phyloP scores from a whole-genome alignment of 257 asterid genomes.

The Craterostigma plantagineum region DNA sequence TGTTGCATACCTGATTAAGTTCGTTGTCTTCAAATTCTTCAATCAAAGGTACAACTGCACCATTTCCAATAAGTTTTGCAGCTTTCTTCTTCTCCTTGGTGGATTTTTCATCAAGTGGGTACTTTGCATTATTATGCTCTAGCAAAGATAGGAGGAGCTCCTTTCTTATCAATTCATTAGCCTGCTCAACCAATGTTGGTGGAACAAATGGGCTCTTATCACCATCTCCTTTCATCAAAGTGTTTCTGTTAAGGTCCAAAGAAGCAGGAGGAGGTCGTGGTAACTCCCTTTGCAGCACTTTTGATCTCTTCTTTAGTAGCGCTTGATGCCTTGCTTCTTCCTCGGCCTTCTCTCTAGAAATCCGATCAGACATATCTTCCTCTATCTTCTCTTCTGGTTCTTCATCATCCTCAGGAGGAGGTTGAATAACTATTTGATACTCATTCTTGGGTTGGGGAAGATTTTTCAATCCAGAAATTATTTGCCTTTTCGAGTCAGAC shows the following conservation, averaged over 20 bases:
- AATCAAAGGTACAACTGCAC: constrained; percentile 29
- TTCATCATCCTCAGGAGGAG: constrained; percentile 58
- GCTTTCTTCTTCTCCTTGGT: constrained; percentile 65
- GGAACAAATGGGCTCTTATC: constrained; percentile 96
- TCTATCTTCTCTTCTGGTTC: constrained; percentile 93
- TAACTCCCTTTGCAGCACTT: constrained; percentile 87
- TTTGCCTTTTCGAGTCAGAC: constrained; percentile 40
- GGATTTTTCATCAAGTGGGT: constrained; percentile 62
- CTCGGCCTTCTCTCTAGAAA: constrained; percentile 87
- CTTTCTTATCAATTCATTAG: constrained; percentile 74
- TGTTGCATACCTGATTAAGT: constrained; percentile 51
- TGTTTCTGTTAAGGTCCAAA: constrained; percentile 44
- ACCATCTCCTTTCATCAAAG: constrained; percentile 55
- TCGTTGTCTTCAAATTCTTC: constrained; percentile 74
- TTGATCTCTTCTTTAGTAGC: constrained; percentile 74
- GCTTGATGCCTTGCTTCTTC: constrained; percentile 84
- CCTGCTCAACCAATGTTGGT: constrained; percentile 80
- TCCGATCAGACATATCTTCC: constrained; percentile 96
- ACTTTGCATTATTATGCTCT: constrained; percentile 83
- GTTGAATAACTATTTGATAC: constrained; percentile 67
- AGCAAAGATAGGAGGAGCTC: constrained; percentile 74
- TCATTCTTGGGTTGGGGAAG: constrained; percentile 95
- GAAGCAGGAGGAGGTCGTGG: constrained; percentile 94
- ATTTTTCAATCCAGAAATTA: constrained; percentile 40
- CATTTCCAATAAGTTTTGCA: constrained; percentile 26